phyloP scores from a whole-genome alignment of 139 green algal genomes.

The Chlorella sp. region DNA sequence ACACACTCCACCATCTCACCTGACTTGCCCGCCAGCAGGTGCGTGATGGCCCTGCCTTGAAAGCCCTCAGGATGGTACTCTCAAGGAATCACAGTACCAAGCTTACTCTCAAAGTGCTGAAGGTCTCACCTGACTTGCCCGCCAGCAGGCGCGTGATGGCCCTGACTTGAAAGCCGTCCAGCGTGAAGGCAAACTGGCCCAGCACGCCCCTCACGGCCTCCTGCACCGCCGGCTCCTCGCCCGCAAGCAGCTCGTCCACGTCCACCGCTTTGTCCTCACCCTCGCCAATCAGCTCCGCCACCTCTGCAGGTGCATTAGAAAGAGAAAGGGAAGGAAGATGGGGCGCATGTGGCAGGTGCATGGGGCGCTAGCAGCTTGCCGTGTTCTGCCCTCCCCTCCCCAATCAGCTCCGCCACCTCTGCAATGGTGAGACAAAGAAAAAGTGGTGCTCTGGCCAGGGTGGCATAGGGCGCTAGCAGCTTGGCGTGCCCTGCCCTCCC shows the following conservation, averaged over 20 bases:
- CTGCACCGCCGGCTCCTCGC: neutral
- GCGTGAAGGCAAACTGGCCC: conserved; percentile 67
- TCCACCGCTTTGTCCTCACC: conserved; percentile 15
- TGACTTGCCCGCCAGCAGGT: conserved; percentile 70
- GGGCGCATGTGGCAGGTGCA: neutral
- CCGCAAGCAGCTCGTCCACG: neutral
- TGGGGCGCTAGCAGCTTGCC: neutral
- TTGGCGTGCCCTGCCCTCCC: conserved; percentile 2
- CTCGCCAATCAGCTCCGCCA: conserved; percentile 65
- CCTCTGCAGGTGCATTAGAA: too few relatives aligned
- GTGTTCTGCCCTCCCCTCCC: too few relatives aligned
- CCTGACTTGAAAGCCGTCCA: conserved; percentile 80
- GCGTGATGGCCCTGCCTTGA: conserved; percentile 68
- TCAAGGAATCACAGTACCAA: too few relatives aligned
- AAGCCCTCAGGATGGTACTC: too few relatives aligned
- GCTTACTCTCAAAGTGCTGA: too few relatives aligned
- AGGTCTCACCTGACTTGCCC: conserved; percentile 52
- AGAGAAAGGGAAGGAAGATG: neutral
- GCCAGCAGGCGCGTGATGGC: conserved; percentile 76
- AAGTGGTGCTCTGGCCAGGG: too few relatives aligned
- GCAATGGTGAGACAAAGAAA: too few relatives aligned
- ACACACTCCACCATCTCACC: neutral
- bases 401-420: too few relatives aligned
- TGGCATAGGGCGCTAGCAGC: neutral
- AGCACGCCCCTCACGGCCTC: conserved; percentile 15